Base-by-base conservation (phyloP, 2,329 filamentous ascomycete species). In the Paecilomyces variotii region DNA sequence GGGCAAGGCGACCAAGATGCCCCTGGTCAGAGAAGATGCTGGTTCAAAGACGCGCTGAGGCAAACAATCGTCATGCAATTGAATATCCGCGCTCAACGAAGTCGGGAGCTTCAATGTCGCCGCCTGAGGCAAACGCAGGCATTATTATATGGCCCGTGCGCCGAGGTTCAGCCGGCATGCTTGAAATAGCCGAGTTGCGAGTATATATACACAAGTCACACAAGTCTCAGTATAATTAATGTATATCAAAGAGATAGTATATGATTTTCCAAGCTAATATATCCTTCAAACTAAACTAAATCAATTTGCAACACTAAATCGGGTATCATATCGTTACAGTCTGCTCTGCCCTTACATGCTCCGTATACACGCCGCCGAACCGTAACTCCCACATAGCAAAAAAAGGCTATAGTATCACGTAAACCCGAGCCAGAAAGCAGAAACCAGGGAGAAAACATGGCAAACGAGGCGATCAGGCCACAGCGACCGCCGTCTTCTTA, bases 241-340 rank as follows among this genome's bases (percentile, higher is more conserved):
- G 19, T 19, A 19, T 19, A 19, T 19, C 19, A 19, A 19, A 19
- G 19, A 34, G 10, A 34, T 34, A 39, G 35, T 39, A 39, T 30
- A 30, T 19, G 19, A 19, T 19, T 19, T 19, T 19, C 19, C 19
- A 19, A 19, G 19, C 19, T 19, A 19, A 19, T 19, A 19, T 19
- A 19, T 19, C 19, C 19, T 19, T 19, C 1, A 19, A 19, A 19
- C 19, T 6, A 45, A 24, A 45, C 19, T n/a, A 7, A 19, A 24
- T 45, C 39, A 45, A 45, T 19, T 45, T 45, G n/a, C 19, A 39
- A 19, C 14, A 19, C 14, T 45, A 45, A 56, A 50, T 56, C 65
- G 68, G 67, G 68, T 71, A 71, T 71, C 69, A 70, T 67, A 61
- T 66, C 63, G 63, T 68, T 62, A 64, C 60, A 68, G 63, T 57